Percentiles rank a stretch among this genome's conserved stretches.
phyloP scores from a whole-genome alignment of 306 rosid genomes.

The Begonia fuchsioides region DNA sequence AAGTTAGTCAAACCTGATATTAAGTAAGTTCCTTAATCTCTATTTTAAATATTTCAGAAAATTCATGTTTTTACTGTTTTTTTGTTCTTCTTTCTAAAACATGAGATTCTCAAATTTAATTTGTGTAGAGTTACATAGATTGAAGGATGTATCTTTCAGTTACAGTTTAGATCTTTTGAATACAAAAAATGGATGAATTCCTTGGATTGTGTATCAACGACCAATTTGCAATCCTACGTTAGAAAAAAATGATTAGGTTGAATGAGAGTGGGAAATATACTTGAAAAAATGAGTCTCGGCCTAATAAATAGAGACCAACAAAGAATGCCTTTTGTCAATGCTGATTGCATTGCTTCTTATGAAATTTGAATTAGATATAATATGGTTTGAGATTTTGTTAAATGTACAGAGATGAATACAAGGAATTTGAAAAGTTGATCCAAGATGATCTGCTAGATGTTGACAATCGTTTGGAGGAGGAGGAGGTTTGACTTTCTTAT shows the following conservation, averaged over 20 bases:
- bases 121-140: too few relatives aligned
- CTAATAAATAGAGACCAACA: too few relatives aligned
- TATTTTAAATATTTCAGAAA: not conserved
- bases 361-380: slow-evolving; percentile 5
- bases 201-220: too few relatives aligned
- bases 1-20: slow-evolving; percentile 79
- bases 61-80: not conserved
- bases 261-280: too few relatives aligned
- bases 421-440: slow-evolving; percentile 88
- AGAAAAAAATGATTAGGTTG: too few relatives aligned
- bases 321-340: not conserved
- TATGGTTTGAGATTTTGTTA: slow-evolving; percentile 7
- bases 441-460: slow-evolving; percentile 88
- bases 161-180: too few relatives aligned
- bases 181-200: too few relatives aligned
- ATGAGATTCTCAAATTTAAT: too few relatives aligned
- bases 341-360: not conserved
- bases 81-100: too few relatives aligned
- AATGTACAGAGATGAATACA: slow-evolving; percentile 71
- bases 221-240: too few relatives aligned
- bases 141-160: too few relatives aligned
- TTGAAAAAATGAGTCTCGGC: too few relatives aligned
- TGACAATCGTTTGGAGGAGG: slow-evolving; percentile 85
- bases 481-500: slow-evolving; percentile 44
- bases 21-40: slow-evolving; percentile 49